These are phyloP conservation scores for Metarhizium guizhouense DNA, from an alignment of 2,329 filamentous ascomycete species.

Conservation along the genomic window DNA sequence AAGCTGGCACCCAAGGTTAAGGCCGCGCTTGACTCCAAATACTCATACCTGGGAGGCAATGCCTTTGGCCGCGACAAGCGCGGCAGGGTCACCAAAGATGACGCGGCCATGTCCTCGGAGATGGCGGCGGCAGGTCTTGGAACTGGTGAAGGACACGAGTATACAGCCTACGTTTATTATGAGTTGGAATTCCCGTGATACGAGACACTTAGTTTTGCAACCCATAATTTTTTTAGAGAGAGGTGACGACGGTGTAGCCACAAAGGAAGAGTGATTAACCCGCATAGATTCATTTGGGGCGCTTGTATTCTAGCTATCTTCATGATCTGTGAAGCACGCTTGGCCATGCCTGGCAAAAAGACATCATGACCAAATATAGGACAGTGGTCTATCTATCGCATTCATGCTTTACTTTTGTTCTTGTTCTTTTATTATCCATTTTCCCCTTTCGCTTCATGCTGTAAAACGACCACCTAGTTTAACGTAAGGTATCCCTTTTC, in stretches of 20 bases:
- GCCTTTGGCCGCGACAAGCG: slow-evolving; percentile 92
- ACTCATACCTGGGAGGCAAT: slow-evolving; percentile 89
- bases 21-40: slow-evolving; percentile 69
- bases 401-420: not conserved
- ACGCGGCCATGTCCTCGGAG: slow-evolving; percentile 68
- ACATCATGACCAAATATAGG: not conserved
- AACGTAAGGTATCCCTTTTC: slow-evolving; percentile 45
- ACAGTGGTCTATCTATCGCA: not conserved
- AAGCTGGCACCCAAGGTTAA: slow-evolving; percentile 76
- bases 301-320: slow-evolving; percentile 20
- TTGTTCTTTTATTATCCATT: not conserved
- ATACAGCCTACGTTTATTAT: slow-evolving; percentile 96
- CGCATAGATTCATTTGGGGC: slow-evolving; percentile 12
- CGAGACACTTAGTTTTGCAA: not conserved
- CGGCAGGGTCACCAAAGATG: slow-evolving; percentile 84
- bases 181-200: slow-evolving; percentile 66
- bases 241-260: not conserved
- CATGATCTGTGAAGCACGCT: slow-evolving; percentile 10
- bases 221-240: not conserved
- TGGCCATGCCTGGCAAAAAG: not conserved
- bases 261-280: not conserved
- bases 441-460: not conserved
- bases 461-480: slow-evolving; percentile 5
- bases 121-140: slow-evolving; percentile 68
- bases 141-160: slow-evolving; percentile 67